Evolutionary conservation across 2,329 filamentous ascomycete genomes (phyloP).

Genomic region (Aspergillus sergii): DNA sequence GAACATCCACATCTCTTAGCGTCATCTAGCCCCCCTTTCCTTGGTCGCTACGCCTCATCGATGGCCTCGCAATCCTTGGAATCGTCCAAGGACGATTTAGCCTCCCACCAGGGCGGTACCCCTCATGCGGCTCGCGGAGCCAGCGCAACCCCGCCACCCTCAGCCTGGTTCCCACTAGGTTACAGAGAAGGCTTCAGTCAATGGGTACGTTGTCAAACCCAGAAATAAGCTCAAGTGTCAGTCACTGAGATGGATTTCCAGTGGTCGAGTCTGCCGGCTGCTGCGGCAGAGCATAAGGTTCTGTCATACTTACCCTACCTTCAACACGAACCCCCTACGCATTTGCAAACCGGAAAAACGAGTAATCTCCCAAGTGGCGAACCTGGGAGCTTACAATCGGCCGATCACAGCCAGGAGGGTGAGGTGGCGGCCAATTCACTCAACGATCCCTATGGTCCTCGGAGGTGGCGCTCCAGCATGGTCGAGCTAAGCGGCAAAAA

Average conservation of each 20-base stretch:
- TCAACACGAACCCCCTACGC: slow-evolving; percentile 66
- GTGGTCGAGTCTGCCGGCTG: slow-evolving; percentile 86
- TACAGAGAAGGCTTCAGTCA: slow-evolving; percentile 91
- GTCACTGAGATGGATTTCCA: slow-evolving; percentile 40
- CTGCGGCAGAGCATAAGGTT: slow-evolving; percentile 83
- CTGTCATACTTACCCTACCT: slow-evolving; percentile 84
- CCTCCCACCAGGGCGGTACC: slow-evolving; percentile 21
- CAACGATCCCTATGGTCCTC: slow-evolving; percentile 79
- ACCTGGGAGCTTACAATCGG: slow-evolving; percentile 35
- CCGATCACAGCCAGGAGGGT: slow-evolving; percentile 41
- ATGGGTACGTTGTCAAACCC: slow-evolving; percentile 65
- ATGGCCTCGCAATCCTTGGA: slow-evolving; percentile 43
- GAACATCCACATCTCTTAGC: slow-evolving; percentile 18
- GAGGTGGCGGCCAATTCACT: slow-evolving; percentile 52
- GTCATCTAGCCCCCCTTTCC: slow-evolving; percentile 15
- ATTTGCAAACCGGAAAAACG: slow-evolving; percentile 61
- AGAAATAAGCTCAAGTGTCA: slow-evolving; percentile 9
- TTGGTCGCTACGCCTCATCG: slow-evolving; percentile 28
- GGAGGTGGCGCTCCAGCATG: slow-evolving; percentile 83
- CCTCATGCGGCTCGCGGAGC: slow-evolving; percentile 38
- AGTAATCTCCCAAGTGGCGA: slow-evolving; percentile 29
- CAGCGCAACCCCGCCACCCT: slow-evolving; percentile 32
- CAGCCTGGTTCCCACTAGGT: slow-evolving; percentile 74
- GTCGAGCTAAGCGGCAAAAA: slow-evolving; percentile 83
- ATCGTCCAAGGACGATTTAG: slow-evolving; percentile 31